Evolutionary conservation across 2,329 filamentous ascomycete genomes (phyloP), one percentile per base, ranked within the genome.

Genomic region (Cercospora canescens): DNA sequence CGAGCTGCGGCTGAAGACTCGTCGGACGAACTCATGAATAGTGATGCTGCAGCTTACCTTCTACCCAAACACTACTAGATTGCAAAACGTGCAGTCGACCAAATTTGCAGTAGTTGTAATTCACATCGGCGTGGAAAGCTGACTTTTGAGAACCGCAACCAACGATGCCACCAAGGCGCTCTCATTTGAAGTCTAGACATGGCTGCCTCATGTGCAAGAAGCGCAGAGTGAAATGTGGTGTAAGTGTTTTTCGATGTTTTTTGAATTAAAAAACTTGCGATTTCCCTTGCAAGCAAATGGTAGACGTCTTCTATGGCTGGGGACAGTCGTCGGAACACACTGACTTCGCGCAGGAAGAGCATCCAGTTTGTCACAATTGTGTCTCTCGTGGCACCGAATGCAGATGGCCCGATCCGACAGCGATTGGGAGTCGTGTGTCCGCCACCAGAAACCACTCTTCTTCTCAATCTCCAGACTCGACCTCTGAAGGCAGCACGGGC

Each of bases 191-290:
- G 41, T 67, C 67, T 26, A 57, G 67, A 11, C 55, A 61, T 28
- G 67, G 67, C 26, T 69, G 67, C 62, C 37, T 60, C 24, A 67
- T 62, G 21, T 69, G 67, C 65, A 69, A 69, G 62, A 60, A 45
- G 18, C 62, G 67, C 7, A 58, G 65, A 34, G 65, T 69, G 6
- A 67, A 67, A 48, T 69, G 64, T 63, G 59, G 48, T 28, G 56
- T 57, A 45, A 50, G 62, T 57, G 18, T 18, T 18, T 26, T 4
- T 45, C 24, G 1, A 6, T 5, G 12, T n/a, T n/a, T n/a, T n/a
- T n/a, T n/a, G n/a, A n/a, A n/a, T n/a, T n/a, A n/a, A n/a, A n/a
- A n/a, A n/a, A n/a, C n/a, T 48, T 6, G 41, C 45, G 2, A 8
- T 14, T 28, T 50, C 45, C 45, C 21, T 24, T 21, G 3, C 35